phyloP scores from a whole-genome alignment of 2,329 filamentous ascomycete species.

The Tolypocladium cylindrosporum region DNA sequence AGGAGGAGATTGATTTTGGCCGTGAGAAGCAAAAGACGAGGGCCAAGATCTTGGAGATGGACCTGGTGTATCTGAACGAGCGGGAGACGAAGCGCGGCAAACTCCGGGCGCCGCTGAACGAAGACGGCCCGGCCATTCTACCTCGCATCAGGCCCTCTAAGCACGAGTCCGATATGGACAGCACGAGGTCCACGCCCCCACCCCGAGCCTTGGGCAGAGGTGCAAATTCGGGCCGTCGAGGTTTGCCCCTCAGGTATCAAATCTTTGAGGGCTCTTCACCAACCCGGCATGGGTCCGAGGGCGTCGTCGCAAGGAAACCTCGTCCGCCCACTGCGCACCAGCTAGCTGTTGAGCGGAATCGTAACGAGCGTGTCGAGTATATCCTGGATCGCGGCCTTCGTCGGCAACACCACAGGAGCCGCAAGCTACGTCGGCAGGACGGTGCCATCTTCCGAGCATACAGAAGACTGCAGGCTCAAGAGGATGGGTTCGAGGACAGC shows the following conservation, averaged over 20 bases:
- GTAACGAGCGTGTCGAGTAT: slow-evolving; percentile 70
- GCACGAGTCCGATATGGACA: slow-evolving; percentile 41
- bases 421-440: slow-evolving; percentile 51
- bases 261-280: slow-evolving; percentile 53
- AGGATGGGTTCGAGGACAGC: slow-evolving; percentile 50
- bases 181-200: slow-evolving; percentile 32
- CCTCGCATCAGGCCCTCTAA: slow-evolving; percentile 54
- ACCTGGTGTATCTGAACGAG: slow-evolving; percentile 58
- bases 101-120: slow-evolving; percentile 26
- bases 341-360: slow-evolving; percentile 68
- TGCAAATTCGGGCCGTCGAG: slow-evolving; percentile 9
- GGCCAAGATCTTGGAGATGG: slow-evolving; percentile 64
- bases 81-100: slow-evolving; percentile 49
- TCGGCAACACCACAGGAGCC: slow-evolving; percentile 52
- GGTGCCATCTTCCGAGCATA: slow-evolving; percentile 59
- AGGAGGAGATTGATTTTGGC: slow-evolving; percentile 60
- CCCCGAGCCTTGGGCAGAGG: slow-evolving; percentile 19
- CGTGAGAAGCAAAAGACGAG: slow-evolving; percentile 64
- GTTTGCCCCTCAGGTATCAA: slow-evolving; percentile 44
- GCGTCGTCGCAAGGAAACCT: slow-evolving; percentile 50
- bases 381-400: slow-evolving; percentile 68
- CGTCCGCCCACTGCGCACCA: slow-evolving; percentile 75
- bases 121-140: slow-evolving; percentile 49
- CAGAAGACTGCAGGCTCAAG: slow-evolving; percentile 48
- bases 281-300: slow-evolving; percentile 42